phyloP scores from a whole-genome alignment of 2,329 filamentous ascomycete genomes.

The Aspergillus tubingensis region DNA sequence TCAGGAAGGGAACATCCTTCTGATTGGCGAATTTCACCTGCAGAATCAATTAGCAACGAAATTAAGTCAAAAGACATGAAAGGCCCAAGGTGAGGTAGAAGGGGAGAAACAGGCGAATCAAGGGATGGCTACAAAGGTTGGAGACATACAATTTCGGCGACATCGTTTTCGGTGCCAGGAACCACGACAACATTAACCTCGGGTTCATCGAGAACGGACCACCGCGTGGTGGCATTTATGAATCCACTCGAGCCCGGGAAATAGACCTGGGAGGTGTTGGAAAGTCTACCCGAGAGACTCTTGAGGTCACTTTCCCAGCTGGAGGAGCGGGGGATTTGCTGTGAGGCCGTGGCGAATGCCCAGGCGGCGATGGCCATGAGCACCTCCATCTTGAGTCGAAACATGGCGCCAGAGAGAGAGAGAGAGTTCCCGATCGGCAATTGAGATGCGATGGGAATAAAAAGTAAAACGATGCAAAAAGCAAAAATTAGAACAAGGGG shows the following conservation, averaged over 20 bases:
- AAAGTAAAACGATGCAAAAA: not conserved
- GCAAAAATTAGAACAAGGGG: not conserved
- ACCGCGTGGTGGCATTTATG: slow-evolving; percentile 42
- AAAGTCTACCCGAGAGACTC: slow-evolving; percentile 32
- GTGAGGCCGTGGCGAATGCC: slow-evolving; percentile 19
- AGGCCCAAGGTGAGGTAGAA: not conserved
- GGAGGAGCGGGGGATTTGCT: not conserved
- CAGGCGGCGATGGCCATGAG: slow-evolving; percentile 30
- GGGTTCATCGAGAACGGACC: slow-evolving; percentile 51
- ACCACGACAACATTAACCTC: slow-evolving; percentile 51
- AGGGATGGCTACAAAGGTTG: not conserved
- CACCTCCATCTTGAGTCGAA: slow-evolving; percentile 15
- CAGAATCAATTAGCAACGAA: not conserved
- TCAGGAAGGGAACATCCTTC: slow-evolving; percentile 53
- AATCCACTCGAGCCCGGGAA: slow-evolving; percentile 47
- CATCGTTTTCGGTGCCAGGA: slow-evolving; percentile 52
- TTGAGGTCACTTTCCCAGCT: slow-evolving; percentile 19
- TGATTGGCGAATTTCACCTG: slow-evolving; percentile 54
- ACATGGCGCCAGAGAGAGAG: slow-evolving; percentile 2
- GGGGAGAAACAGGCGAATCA: no score
- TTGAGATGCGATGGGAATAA: not conserved
- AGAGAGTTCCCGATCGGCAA: not conserved
- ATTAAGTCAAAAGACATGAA: no score
- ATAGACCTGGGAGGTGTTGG: slow-evolving; percentile 45
- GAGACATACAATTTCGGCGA: slow-evolving; percentile 49